Base-by-base conservation (phyloP, 805 yeast species). In the Wickerhamomyces queroliae region DNA sequence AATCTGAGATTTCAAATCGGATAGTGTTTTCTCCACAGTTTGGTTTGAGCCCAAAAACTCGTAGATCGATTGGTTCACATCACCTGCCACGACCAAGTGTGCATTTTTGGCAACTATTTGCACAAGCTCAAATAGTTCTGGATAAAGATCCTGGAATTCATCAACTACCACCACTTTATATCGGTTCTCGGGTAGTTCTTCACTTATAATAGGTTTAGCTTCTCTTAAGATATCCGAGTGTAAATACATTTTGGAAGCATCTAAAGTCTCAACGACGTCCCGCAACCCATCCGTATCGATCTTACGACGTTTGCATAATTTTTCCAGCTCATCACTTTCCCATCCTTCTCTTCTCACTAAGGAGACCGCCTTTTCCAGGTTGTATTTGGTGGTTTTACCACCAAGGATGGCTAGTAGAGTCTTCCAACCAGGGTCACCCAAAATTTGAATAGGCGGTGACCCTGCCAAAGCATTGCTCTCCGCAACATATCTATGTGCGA, bases 91-190 rank as follows among this genome's bases (percentile, higher is more conserved):
- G 2, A 81, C 71, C 26, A 84, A 50, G 54, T 83, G 89, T 38
- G 74, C 69, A 2, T 50, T 48, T 7, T 42, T 42, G 0, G 67
- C 46, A 3, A 75, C 59, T 1, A 64, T 53, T 5, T 56, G 52
- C 4, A 80, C 59, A 2, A 83, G 53, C 16, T 66, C 65, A 20
- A 74, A 49, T 17, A 82, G 59, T 9, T 64, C 66, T 0, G 72
- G 70, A 45, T 78, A 74, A 53, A 83, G 66, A 56, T 84, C 91
- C 53, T 84, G 91, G 50, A 78, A 80, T 53, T 84, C 91, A 59
- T 84, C 91, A 11, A 83, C 78, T 1, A 84, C 56, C 0, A 80
- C 66, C 2, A 67, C 62, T 37, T 67, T 66, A 45, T 58, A 61
- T 4, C 52, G 44, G 2, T 43, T 28, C 7, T 49, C 26, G 15